These are phyloP conservation scores for Sclerotinia sclerotiorum DNA, from an alignment of 2,329 filamentous ascomycete species.

Conservation along the genomic window DNA sequence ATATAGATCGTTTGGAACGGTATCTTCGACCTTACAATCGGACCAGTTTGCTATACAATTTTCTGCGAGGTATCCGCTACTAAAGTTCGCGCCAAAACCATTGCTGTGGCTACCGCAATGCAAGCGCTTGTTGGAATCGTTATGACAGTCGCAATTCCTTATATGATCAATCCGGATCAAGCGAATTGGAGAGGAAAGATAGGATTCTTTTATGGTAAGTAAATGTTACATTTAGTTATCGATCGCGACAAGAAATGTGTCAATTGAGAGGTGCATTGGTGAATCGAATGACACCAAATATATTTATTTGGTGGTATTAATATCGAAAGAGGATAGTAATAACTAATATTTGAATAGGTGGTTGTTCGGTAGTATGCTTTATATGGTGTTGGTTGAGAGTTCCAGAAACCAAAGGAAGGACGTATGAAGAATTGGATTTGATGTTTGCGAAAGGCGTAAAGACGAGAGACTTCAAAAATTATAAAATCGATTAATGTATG, in stretches of 20 bases:
- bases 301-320: background rate
- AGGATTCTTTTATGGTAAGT: slow-evolving; percentile 38
- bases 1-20: slow-evolving; percentile 31
- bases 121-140: slow-evolving; percentile 30
- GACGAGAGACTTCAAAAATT: slow-evolving; percentile 40
- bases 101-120: slow-evolving; percentile 32
- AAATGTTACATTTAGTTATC: background rate
- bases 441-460: slow-evolving; percentile 45
- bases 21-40: slow-evolving; percentile 35
- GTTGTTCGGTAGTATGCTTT: slow-evolving; percentile 44
- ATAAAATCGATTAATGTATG: slow-evolving; percentile 25
- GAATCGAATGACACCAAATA: background rate
- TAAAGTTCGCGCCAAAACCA: slow-evolving; percentile 41
- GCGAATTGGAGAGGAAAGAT: slow-evolving; percentile 36
- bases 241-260: background rate
- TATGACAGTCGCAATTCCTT: slow-evolving; percentile 35
- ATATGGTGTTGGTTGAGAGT: slow-evolving; percentile 45
- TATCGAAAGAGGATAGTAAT: slow-evolving; percentile 1
- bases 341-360: slow-evolving; percentile 34
- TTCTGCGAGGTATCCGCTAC: slow-evolving; percentile 48
- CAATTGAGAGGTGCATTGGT: background rate
- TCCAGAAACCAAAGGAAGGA: slow-evolving; percentile 48
- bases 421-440: slow-evolving; percentile 49
- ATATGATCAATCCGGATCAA: slow-evolving; percentile 42
- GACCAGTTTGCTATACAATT: slow-evolving; percentile 46